phyloP scores from a whole-genome alignment of 2,329 filamentous ascomycete species.

The Alternaria angustiovoidea region DNA sequence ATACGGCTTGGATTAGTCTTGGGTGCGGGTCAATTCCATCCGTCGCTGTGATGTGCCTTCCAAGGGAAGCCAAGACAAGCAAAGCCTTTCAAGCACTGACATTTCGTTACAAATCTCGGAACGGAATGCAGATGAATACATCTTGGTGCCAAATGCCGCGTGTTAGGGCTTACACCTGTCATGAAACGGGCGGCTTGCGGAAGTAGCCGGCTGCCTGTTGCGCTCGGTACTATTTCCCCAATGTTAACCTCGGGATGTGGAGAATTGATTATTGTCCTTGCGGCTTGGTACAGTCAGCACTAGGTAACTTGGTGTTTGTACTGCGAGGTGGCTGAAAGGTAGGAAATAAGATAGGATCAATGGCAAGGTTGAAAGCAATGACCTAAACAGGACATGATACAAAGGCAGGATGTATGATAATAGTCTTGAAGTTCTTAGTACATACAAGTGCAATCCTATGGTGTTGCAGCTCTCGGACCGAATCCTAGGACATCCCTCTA shows the following conservation, averaged over 20 bases:
- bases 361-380: no score
- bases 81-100: constrained; percentile 1
- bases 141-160: not conserved
- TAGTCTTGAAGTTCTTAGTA: no score
- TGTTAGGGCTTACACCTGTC: not conserved
- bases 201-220: not conserved
- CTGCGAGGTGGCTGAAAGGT: not conserved
- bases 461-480: no score
- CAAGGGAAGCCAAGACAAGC: constrained; percentile 2
- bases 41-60: not conserved
- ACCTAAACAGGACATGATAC: not conserved
- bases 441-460: no score
- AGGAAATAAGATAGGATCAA: not conserved
- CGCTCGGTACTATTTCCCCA: not conserved
- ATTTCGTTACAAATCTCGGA: constrained; percentile 1
- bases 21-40: not conserved
- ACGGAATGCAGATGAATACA: not conserved
- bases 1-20: not conserved
- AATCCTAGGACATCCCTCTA: not conserved
- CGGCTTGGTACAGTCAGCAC: not conserved
- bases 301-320: not conserved
- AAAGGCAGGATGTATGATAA: no score
- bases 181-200: not conserved
- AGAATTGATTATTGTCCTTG: not conserved
- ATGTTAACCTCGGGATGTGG: not conserved